Conservation (phyloP, 768 basidiomycete species). For the Agaricus subrufescens region DNA sequence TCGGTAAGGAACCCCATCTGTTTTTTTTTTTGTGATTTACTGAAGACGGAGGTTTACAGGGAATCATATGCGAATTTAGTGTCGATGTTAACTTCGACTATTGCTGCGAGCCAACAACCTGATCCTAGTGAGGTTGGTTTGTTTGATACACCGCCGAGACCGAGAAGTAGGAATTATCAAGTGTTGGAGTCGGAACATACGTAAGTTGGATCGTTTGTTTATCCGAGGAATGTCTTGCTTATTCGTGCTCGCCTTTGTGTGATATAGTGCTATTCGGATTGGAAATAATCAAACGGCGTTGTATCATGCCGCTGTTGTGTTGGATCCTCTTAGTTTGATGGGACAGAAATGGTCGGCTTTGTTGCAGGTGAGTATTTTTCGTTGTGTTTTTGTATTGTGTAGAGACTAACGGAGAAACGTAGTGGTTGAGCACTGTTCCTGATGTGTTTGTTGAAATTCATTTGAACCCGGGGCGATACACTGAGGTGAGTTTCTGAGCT, state of each 20-base stretch:
- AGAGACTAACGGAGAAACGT: background rate
- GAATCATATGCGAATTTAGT: constrained; percentile 53
- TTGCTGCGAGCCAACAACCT: constrained; percentile 65
- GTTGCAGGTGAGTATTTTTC: constrained; percentile 53
- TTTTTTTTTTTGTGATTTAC: background rate
- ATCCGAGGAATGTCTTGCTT: background rate
- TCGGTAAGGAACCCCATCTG: constrained; percentile 12
- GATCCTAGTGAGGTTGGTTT: constrained; percentile 71
- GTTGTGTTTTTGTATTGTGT: background rate
- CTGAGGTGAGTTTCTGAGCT: constrained; percentile 48
- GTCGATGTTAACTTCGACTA: constrained; percentile 63
- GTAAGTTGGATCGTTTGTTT: constrained; percentile 36
- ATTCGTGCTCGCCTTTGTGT: background rate
- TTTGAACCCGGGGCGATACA: constrained; percentile 63
- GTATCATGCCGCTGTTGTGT: constrained; percentile 62
- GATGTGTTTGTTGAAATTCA: constrained; percentile 71
- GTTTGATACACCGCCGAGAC: constrained; percentile 58
- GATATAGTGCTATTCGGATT: constrained; percentile 55
- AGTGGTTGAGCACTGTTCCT: constrained; percentile 66
- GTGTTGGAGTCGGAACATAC: constrained; percentile 57
- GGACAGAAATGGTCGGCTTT: constrained; percentile 87
- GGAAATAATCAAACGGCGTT: constrained; percentile 68
- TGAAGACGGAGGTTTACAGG: constrained; percentile 27
- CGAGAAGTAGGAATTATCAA: constrained; percentile 59
- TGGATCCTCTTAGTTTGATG: constrained; percentile 82